Evolutionary conservation across 2,329 filamentous ascomycete genomes (phyloP), one percentile per base, ranked within the genome.

Genomic region (Diaporthe australafricana): DNA sequence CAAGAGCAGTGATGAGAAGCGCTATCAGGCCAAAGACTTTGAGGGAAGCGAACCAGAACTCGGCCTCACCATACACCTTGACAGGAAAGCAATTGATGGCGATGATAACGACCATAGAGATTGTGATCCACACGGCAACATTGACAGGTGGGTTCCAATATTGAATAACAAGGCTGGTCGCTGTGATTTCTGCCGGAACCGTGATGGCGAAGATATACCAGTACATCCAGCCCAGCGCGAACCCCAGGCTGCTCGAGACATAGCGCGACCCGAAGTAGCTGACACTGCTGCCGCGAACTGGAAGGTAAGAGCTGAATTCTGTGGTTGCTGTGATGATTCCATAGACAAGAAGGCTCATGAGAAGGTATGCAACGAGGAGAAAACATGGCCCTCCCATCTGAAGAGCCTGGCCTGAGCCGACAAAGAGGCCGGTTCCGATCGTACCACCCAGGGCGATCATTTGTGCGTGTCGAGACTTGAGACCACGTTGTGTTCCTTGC

Each of bases 261-360:
- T 85, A 85, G 47, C 84, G 83, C 35, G 81, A 79, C 71, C 80
- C 80, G 79, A 87, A 87, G 77, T 86, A 77, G 72, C 84, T 82
- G 84, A 88, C 86, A 71, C 86, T 83, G 71, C 78, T 83, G 76
- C 87, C 82, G 72, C 84, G 78, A 76, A 86, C 76, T 42, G 87
- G 84, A 73, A 89, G 83, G 80, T 86, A 88, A 50, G 87, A 84
- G 62, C 85, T 85, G 74, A 89, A 83, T 75, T 86, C 84, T n/a
- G 80, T 80, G 70, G 86, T 83, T 62, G 82, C 84, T 60, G 86
- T 86, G 75, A 87, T 85, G 76, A 84, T 79, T 42, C 79, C 79
- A 73, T 81, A 82, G 56, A 88, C 79, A 75, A 87, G 73, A 25
- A 85, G 80, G 48, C 83, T 81, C 67, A 87, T 81, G 69, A 87